Evolutionary conservation across 2,329 filamentous ascomycete species (phyloP), one percentile per base, ranked within the genome.

Genomic region (Neofusicoccum parvum): DNA sequence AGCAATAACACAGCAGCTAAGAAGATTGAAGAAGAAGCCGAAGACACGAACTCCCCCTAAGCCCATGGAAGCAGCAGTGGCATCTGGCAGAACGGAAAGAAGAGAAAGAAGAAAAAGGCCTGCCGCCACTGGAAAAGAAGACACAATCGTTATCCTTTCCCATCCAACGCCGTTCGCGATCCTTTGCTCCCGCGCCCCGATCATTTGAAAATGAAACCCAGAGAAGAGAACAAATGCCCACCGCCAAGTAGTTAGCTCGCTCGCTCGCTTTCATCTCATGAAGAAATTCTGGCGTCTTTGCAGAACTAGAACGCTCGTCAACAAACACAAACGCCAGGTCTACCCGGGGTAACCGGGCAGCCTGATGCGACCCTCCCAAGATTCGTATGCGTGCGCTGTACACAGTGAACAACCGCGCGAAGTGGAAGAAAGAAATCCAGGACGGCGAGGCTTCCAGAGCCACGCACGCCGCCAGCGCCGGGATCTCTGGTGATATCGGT

Each of bases 401-500:
- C 54, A 59, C 34, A 45, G 54, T 45, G 54, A 59, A 59, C 37
- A 58, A 58, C 15, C 15, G 15, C 39, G 54, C 54, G 39, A n/a
- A 14, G 27, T 45, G 23, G 39, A 59, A 32, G 11, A 59, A 46
- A 46, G 39, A 43, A 23, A 45, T 45, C 54, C 39, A 12, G 20
- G 23, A 36, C 39, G 3, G 36, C 2, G 27, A 37, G 32, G 45
- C 43, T 48, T 64, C 62, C 62, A 58, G 50, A 64, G 41, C 34
- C 62, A 39, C 45, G 39, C 34, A 12, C 50, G 45, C 27, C 51
- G 51, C 62, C 39, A 64, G 41, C 62, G 41, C 23, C 50, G 41
- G 32, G 43, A 15, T 64, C 50, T 41, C 62, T 64, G 50, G 58
- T 12, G 50, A 49, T 27, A 46, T 64, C 43, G 12, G 62, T 64